Evolutionary conservation across 352 stramenopile species (phyloP).

Genomic region (Phytophthora colocasiae): DNA sequence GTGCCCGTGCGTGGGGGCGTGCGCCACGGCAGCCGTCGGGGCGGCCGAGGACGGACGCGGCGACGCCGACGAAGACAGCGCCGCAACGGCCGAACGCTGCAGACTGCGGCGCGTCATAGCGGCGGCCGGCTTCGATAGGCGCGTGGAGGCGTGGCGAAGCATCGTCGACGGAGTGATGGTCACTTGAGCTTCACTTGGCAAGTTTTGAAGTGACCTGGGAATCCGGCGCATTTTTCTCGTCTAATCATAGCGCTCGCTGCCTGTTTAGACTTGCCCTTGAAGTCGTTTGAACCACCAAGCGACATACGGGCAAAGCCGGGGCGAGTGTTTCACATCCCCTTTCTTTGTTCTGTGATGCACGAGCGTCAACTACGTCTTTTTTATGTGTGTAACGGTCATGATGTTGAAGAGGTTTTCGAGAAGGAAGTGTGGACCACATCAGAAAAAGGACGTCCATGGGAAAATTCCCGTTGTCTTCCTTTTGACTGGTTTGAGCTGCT

Average conservation of each 20-base stretch:
- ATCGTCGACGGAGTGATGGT: conserved; percentile 11
- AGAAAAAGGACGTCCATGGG: not conserved
- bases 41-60: conserved; percentile 24
- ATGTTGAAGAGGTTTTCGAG: too few relatives aligned
- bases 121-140: conserved; percentile 25
- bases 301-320: too few relatives aligned
- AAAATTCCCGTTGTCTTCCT: not conserved
- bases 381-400: not conserved
- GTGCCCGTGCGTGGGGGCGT: conserved; percentile 6
- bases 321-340: not conserved
- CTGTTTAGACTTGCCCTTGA: too few relatives aligned
- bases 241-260: too few relatives aligned
- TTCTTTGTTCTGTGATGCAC: not conserved
- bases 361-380: conserved; percentile 1
- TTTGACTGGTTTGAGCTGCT: conserved; percentile 1
- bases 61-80: conserved; percentile 29
- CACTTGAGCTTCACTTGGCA: conserved; percentile 33
- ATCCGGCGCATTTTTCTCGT: not conserved
- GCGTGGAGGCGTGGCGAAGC: conserved; percentile 28
- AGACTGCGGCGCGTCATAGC: conserved; percentile 5
- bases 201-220: conserved; percentile 31
- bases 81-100: conserved; percentile 5
- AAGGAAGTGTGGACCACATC: conserved; percentile 8
- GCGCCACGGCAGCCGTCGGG: conserved; percentile 20
- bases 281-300: too few relatives aligned